A percentile compares a stretch with the other conserved stretches of the same genome.
phyloP scores from a whole-genome alignment of 768 basidiomycete species.

The Daedalea quercina region DNA sequence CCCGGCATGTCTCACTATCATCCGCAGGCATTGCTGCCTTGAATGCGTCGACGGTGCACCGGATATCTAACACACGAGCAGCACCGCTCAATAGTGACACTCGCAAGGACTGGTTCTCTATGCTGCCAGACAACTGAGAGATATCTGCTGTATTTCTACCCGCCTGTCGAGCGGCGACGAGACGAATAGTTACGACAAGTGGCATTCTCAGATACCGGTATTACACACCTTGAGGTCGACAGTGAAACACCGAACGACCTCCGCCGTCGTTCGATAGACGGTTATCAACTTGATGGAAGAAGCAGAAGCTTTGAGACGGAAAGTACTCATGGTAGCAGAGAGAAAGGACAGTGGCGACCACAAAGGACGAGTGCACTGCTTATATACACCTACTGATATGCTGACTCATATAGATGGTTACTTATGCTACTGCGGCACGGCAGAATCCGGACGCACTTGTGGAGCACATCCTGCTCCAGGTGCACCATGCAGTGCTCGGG shows the following conservation, averaged over 20 bases:
- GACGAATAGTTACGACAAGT: neutral
- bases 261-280: conserved; percentile 50
- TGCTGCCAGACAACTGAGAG: conserved; percentile 38
- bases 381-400: no score
- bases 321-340: neutral
- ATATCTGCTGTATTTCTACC: conserved; percentile 50
- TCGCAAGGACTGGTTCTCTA: conserved; percentile 47
- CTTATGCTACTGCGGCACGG: no score
- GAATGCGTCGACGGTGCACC: conserved; percentile 37
- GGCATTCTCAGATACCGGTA: no score
- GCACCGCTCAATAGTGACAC: conserved; percentile 39
- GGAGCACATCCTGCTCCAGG: no score
- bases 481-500: no score
- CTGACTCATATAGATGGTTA: no score
- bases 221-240: conserved; percentile 38
- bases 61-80: conserved; percentile 48
- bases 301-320: conserved; percentile 17
- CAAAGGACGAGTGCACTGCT: no score
- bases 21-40: conserved; percentile 14
- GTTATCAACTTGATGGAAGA: conserved; percentile 48
- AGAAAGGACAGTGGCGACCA: no score
- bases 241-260: conserved; percentile 46
- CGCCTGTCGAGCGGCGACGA: conserved; percentile 26
- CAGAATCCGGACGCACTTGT: no score
- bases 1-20: conserved; percentile 16